phyloP scores from a whole-genome alignment of 2,329 filamentous ascomycete genomes.

The Acrocalymma vagum region DNA sequence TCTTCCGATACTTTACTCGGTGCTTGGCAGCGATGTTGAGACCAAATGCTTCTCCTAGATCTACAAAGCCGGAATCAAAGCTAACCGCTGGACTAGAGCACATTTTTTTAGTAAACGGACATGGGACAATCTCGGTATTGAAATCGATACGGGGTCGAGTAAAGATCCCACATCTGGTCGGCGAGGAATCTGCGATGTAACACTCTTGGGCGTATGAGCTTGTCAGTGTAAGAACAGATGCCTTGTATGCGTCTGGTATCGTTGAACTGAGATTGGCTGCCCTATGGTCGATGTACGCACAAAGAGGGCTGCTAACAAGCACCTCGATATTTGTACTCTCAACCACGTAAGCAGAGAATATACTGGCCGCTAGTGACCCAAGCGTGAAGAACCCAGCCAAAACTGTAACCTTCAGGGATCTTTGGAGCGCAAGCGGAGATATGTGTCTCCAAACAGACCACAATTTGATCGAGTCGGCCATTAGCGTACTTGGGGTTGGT shows the following conservation, averaged over 20 bases:
- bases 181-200: too few relatives aligned
- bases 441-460: constrained; percentile 5
- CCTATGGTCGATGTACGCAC: constrained; percentile 9
- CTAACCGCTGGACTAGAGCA: constrained; percentile 7
- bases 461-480: constrained; percentile 13
- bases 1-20: constrained; percentile 9
- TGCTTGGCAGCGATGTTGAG: constrained; percentile 5
- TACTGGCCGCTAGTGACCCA: constrained; percentile 17
- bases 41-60: constrained; percentile 9
- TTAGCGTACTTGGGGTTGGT: constrained; percentile 8
- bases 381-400: too few relatives aligned
- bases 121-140: too few relatives aligned
- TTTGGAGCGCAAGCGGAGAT: background rate
- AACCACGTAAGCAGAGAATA: constrained; percentile 29
- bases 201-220: too few relatives aligned
- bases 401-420: too few relatives aligned
- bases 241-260: too few relatives aligned
- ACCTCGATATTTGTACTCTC: constrained; percentile 17
- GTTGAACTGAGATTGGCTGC: too few relatives aligned
- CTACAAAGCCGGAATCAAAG: constrained; percentile 11
- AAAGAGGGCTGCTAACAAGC: constrained; percentile 20
- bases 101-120: constrained; percentile 12
- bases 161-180: too few relatives aligned
- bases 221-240: too few relatives aligned
- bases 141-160: too few relatives aligned